These are phyloP conservation scores for Rutidosis leptorrhynchoides DNA, from an alignment of 129 eudicot genomes.

Conservation along the genomic window DNA sequence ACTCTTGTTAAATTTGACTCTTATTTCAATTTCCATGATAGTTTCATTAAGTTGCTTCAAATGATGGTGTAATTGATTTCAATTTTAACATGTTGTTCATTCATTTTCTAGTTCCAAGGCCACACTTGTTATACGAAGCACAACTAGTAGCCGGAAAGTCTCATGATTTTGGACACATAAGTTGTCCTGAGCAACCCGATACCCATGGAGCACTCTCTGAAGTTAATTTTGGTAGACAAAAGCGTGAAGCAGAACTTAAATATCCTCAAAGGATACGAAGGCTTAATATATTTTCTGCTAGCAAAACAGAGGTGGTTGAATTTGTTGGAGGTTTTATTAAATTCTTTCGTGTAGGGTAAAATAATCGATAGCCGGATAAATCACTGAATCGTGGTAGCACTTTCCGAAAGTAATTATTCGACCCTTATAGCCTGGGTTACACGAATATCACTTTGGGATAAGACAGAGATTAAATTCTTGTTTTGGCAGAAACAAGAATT, in stretches of 20 bases:
- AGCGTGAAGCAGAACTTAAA: conserved; percentile 86
- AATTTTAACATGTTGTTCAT: neutral
- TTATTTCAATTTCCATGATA: conserved; percentile 10
- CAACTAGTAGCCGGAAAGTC: conserved; percentile 90
- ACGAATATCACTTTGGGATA: too few relatives aligned
- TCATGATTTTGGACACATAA: conserved; percentile 77
- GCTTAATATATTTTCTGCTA: conserved; percentile 86
- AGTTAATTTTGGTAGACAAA: conserved; percentile 64
- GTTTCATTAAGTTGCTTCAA: neutral
- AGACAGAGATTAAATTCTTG: too few relatives aligned
- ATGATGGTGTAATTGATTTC: neutral
- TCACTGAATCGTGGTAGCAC: too few relatives aligned
- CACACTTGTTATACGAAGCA: conserved; percentile 85
- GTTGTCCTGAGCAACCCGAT: conserved; percentile 70
- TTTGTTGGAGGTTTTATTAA: too few relatives aligned
- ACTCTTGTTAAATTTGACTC: neutral
- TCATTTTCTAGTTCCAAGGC: conserved; percentile 64
- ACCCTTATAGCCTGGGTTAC: too few relatives aligned
- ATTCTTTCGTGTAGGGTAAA: too few relatives aligned
- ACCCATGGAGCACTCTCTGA: conserved; percentile 45
- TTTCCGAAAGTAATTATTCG: too few relatives aligned
- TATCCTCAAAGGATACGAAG: conserved; percentile 89
- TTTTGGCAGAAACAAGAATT: too few relatives aligned
- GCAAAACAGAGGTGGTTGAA: conserved; percentile 71
- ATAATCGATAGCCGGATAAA: too few relatives aligned